Percentiles rank a stretch among this genome's conserved stretches.
phyloP scores from a whole-genome alignment of 768 basidiomycete genomes.

The Russula sp. region DNA sequence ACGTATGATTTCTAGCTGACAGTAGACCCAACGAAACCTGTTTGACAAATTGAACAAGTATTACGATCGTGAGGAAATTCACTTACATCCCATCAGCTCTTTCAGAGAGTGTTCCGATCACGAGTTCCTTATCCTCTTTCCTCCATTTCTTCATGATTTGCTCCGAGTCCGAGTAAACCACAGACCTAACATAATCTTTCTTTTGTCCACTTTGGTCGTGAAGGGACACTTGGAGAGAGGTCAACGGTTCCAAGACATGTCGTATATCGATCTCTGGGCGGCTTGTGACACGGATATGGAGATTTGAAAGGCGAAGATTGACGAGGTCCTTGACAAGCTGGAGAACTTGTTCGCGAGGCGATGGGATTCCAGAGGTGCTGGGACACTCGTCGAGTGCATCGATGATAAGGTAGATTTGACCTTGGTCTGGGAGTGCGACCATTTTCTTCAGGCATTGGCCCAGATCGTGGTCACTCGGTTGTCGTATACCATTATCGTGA shows the following conservation, averaged over 20 bases:
- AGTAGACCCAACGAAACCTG: conserved; percentile 1
- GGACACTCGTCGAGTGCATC: conserved; percentile 8
- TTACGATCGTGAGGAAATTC: neutral
- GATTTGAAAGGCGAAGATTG: neutral
- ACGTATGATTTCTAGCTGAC: conserved; percentile 1
- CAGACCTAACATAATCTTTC: neutral
- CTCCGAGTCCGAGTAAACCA: neutral
- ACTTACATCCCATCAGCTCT: conserved; percentile 11
- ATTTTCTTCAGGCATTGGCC: neutral
- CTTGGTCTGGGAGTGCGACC: neutral
- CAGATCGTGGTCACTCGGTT: neutral
- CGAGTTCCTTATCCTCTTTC: neutral
- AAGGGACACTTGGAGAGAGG: neutral
- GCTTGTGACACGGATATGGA: neutral
- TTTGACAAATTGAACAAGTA: neutral
- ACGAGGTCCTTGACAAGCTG: neutral
- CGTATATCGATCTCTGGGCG: conserved; percentile 2
- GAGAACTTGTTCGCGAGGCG: neutral
- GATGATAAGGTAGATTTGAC: neutral
- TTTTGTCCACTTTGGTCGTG: conserved; percentile 3
- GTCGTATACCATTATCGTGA: neutral
- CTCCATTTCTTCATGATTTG: neutral
- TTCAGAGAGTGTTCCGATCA: neutral
- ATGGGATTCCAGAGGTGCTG: neutral
- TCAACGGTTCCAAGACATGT: neutral